Evolutionary conservation across 139 green algal genomes (phyloP).

Genomic region (Chlorella vulgaris): DNA sequence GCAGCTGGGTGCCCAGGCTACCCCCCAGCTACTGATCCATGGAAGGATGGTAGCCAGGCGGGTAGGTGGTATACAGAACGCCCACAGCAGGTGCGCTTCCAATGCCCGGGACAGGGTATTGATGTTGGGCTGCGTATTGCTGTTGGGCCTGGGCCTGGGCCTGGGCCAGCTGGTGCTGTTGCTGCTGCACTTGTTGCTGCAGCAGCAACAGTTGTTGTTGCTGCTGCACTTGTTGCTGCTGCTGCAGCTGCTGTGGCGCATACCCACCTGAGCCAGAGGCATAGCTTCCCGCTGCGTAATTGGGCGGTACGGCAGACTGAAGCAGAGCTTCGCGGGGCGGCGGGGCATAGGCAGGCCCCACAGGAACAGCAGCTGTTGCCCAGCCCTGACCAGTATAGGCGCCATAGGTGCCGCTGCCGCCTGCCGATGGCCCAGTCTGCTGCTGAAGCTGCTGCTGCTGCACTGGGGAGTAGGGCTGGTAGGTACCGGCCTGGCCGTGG

Average conservation of each 20-base stretch:
- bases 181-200: not conserved
- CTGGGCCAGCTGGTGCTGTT: not conserved
- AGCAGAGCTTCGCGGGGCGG: too few species aligned
- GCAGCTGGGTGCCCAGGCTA: too few species aligned
- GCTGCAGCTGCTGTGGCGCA: not conserved
- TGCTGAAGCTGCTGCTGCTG: constrained; percentile 7
- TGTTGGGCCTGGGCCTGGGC: too few species aligned
- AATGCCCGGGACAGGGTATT: too few species aligned
- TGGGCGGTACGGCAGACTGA: too few species aligned
- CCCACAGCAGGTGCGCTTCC: too few species aligned
- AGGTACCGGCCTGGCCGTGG: not conserved
- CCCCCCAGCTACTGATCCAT: too few species aligned
- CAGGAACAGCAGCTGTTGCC: too few species aligned
- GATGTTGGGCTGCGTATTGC: too few species aligned
- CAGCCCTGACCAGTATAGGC: not conserved
- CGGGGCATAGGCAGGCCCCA: too few species aligned
- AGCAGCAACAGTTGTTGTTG: not conserved
- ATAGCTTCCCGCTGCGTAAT: not conserved
- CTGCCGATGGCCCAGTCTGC: not conserved
- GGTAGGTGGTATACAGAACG: too few species aligned
- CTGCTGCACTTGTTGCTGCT: not conserved
- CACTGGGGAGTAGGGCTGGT: not conserved
- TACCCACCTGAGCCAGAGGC: not conserved
- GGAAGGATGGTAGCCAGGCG: too few species aligned
- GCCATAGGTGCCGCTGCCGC: not conserved